phyloP scores from a whole-genome alignment of 1,284 basidiomycete species.

The Heterobasidion occidentale region DNA sequence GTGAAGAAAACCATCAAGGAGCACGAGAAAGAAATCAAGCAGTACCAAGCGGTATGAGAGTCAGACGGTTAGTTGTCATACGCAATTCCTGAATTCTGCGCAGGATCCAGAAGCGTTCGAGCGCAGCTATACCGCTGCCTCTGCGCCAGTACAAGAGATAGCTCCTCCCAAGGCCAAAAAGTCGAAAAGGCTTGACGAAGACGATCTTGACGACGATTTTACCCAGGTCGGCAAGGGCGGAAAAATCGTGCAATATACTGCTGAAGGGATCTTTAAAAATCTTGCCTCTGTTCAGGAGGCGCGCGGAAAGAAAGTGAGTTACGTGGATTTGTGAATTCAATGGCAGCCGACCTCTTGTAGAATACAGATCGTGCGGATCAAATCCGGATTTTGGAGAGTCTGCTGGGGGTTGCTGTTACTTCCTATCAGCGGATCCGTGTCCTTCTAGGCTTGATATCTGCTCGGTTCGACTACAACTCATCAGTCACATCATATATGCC shows the following conservation, averaged over 20 bases:
- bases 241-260: slow-evolving; percentile 75
- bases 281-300: slow-evolving; percentile 90
- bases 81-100: slow-evolving; percentile 6
- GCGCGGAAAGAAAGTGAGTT: slow-evolving; percentile 85
- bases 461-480: slow-evolving; percentile 96
- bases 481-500: slow-evolving; percentile 87
- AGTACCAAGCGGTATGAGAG: slow-evolving; percentile 67
- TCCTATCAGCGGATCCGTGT: slow-evolving; percentile 94
- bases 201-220: slow-evolving; percentile 65
- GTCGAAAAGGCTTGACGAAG: slow-evolving; percentile 28
- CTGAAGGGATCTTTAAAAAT: slow-evolving; percentile 91
- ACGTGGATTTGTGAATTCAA: not conserved
- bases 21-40: slow-evolving; percentile 75
- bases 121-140: slow-evolving; percentile 54
- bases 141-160: slow-evolving; percentile 41
- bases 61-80: not conserved
- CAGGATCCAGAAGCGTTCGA: slow-evolving; percentile 90
- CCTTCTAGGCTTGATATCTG: slow-evolving; percentile 87
- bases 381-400: slow-evolving; percentile 83
- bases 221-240: slow-evolving; percentile 91
- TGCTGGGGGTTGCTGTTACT: slow-evolving; percentile 83
- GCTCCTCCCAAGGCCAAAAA: slow-evolving; percentile 36
- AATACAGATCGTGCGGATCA: slow-evolving; percentile 96
- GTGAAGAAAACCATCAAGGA: slow-evolving; percentile 90
- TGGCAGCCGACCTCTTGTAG: slow-evolving; percentile 30